Percentiles rank a stretch among this genome's conserved stretches.
Conservation (phyloP, 106 monocot genomes). For the Dendrobium officinale region DNA sequence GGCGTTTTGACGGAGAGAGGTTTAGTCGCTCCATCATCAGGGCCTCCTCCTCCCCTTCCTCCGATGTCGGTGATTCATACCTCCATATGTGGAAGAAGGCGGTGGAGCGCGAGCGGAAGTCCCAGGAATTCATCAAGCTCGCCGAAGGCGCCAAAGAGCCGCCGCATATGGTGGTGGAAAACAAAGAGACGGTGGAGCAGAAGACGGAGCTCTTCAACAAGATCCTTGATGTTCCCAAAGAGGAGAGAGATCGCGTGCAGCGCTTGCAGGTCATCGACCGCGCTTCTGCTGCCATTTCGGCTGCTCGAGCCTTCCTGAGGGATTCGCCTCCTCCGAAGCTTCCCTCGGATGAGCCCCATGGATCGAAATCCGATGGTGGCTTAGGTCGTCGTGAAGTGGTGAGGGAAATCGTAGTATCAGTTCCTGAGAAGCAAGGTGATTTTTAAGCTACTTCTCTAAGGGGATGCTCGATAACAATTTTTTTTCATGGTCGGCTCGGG, state of each 20-base stretch:
- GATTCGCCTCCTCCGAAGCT: conserved; percentile 12
- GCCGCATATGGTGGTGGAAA: neutral
- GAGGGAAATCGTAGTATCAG: conserved; percentile 7
- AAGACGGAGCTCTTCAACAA: conserved; percentile 58
- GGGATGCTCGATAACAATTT: neutral
- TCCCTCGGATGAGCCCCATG: neutral
- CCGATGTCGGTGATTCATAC: conserved; percentile 30
- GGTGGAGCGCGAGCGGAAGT: conserved; percentile 38
- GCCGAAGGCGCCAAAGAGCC: neutral
- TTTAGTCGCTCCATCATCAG: neutral
- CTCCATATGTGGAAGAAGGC: conserved; percentile 80
- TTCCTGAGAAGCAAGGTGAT: conserved; percentile 4
- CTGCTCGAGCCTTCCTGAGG: conserved; percentile 55
- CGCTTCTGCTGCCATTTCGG: conserved; percentile 78
- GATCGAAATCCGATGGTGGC: neutral
- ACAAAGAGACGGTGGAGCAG: conserved; percentile 23
- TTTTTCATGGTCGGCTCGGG: neutral
- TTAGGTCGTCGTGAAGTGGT: neutral
- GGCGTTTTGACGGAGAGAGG: neutral
- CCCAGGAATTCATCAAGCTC: conserved; percentile 17
- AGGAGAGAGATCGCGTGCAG: conserved; percentile 67
- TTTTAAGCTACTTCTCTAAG: neutral
- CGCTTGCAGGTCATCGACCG: conserved; percentile 76
- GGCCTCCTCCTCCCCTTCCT: neutral
- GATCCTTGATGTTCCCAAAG: conserved; percentile 54